These are phyloP conservation scores for Psilocybe tampanensis DNA, from an alignment of 768 basidiomycete genomes.

Conservation along the genomic window DNA sequence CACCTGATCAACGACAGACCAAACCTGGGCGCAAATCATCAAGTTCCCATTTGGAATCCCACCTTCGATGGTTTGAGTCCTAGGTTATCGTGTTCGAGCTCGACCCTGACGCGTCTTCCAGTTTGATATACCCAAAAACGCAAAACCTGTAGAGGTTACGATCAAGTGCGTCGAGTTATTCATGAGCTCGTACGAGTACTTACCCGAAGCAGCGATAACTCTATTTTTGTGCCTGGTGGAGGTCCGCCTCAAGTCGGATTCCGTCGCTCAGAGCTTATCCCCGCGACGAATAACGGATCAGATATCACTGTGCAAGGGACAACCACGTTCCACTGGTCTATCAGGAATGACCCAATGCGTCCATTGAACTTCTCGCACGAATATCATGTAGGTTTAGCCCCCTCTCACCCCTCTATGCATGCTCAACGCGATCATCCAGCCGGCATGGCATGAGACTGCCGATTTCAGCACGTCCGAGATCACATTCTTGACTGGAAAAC, in stretches of 20 bases:
- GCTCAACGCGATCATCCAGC: not conserved
- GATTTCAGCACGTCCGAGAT: constrained; percentile 18
- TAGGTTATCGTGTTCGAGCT: not conserved
- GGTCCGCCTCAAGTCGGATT: constrained; percentile 18
- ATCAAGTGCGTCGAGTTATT: constrained; percentile 7
- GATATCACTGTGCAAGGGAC: constrained; percentile 15
- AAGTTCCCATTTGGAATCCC: constrained; percentile 10
- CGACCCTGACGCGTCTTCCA: not conserved
- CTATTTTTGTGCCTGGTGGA: constrained; percentile 16
- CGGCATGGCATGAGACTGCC: constrained; percentile 18
- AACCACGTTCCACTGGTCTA: constrained; percentile 18
- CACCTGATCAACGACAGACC: constrained; percentile 2
- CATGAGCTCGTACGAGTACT: not conserved
- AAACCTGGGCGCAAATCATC: constrained; percentile 17
- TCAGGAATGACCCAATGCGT: constrained; percentile 9
- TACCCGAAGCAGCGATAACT: constrained; percentile 8
- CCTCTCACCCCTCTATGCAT: too few species aligned
- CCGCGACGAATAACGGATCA: constrained; percentile 16
- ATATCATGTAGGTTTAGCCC: constrained; percentile 17
- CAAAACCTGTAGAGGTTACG: constrained; percentile 18
- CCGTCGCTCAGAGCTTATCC: constrained; percentile 16
- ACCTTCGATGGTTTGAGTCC: constrained; percentile 7
- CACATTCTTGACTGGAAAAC: constrained; percentile 15
- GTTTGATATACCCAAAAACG: constrained; percentile 16
- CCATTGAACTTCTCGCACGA: constrained; percentile 18